phyloP scores from a whole-genome alignment of 495 filamentous ascomycete genomes.

The Penicillium samsonianum region DNA sequence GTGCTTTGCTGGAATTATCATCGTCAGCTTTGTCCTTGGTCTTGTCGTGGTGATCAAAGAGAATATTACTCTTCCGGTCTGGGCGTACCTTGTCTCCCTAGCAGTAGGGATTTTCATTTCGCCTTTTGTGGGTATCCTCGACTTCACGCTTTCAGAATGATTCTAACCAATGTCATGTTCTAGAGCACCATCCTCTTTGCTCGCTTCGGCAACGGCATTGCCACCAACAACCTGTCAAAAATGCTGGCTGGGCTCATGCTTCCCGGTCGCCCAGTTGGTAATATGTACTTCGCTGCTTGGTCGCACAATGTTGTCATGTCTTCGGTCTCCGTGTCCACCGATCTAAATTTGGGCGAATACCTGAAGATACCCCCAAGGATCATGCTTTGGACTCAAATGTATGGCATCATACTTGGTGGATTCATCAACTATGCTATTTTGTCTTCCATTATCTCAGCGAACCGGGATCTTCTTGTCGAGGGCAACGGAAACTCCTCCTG shows the following conservation, averaged over 20 bases:
- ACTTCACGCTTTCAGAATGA: no score
- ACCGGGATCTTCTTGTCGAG: conserved; percentile 36
- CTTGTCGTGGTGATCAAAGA: conserved; percentile 48
- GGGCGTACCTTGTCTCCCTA: conserved; percentile 54
- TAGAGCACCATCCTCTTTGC: conserved; percentile 37
- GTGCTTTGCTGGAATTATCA: conserved; percentile 53
- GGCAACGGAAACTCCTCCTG: conserved; percentile 47
- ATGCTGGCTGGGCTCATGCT: conserved; percentile 40
- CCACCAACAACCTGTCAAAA: conserved; percentile 42
- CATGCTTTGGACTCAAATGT: conserved; percentile 48
- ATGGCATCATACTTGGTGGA: conserved; percentile 47
- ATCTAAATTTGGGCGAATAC: conserved; percentile 43
- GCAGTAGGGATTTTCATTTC: conserved; percentile 32
- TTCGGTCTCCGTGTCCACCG: conserved; percentile 35
- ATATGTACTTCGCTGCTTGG: conserved; percentile 46
- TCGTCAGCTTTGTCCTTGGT: conserved; percentile 51
- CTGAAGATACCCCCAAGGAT: conserved; percentile 47
- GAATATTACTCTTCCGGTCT: conserved; percentile 54
- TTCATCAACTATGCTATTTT: conserved; percentile 51
- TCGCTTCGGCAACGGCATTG: conserved; percentile 39
- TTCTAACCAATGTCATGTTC: background rate
- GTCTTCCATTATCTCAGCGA: conserved; percentile 41
- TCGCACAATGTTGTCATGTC: conserved; percentile 40
- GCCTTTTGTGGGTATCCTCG: conserved; percentile 31
- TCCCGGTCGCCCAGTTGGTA: conserved; percentile 47